Conservation (phyloP, 257 asterid genomes). For the Solanum phureja region DNA sequence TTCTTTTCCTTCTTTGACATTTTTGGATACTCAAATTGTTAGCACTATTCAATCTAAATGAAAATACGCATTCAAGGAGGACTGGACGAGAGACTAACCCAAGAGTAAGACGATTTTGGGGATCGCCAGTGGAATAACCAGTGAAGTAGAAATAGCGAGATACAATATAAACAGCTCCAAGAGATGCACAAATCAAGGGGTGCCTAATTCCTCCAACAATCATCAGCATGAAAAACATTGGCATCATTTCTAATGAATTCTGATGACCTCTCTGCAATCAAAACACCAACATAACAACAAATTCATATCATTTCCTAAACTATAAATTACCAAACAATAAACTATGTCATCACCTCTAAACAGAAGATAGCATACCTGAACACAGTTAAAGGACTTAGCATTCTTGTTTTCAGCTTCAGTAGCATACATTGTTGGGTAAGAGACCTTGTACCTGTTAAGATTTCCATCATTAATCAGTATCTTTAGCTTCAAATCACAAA, state of each 20-base stretch:
- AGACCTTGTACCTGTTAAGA: conserved; percentile 59
- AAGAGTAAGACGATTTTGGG: conserved; percentile 39
- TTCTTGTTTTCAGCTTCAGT: conserved; percentile 77
- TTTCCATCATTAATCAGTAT: not conserved
- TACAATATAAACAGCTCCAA: conserved; percentile 40
- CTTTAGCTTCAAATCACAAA: not conserved
- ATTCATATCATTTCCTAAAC: not conserved
- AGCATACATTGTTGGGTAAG: conserved; percentile 73
- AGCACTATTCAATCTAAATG: not conserved
- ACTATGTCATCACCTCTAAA: not conserved
- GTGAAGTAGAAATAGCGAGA: conserved; percentile 68
- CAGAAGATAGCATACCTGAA: conserved; percentile 47
- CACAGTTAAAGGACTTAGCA: conserved; percentile 79
- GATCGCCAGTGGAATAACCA: conserved; percentile 78
- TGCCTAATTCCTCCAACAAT: conserved; percentile 69
- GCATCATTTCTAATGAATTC: conserved; percentile 86
- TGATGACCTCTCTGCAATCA: conserved; percentile 89
- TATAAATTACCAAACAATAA: not conserved
- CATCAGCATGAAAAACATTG: conserved; percentile 48
- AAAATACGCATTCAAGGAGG: not conserved
- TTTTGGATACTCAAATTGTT: not conserved
- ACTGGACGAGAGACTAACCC: conserved; percentile 41
- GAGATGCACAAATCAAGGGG: conserved; percentile 46
- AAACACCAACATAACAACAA: not conserved
- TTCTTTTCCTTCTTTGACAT: not conserved